phyloP scores from a whole-genome alignment of 371 early-diverging fungal genomes.

The Syncephalastrum contaminatum region DNA sequence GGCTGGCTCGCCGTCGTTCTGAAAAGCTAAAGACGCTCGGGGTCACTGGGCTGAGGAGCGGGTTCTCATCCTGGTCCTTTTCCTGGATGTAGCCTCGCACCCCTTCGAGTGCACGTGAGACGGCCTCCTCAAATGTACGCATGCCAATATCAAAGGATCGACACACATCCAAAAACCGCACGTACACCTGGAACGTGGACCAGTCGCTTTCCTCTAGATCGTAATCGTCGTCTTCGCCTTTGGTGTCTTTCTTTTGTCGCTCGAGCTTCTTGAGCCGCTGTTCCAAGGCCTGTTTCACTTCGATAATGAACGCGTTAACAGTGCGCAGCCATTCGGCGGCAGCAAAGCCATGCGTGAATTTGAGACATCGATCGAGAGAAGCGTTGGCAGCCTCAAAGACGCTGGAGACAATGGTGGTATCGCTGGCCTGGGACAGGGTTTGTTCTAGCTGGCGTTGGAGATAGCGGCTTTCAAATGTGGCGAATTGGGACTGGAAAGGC shows the following conservation, averaged over 20 bases:
- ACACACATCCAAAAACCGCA: conserved; percentile 59
- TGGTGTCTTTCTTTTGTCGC: conserved; percentile 1
- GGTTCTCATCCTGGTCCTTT: conserved; percentile 16
- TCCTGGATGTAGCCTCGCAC: conserved; percentile 35
- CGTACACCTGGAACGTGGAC: conserved; percentile 58
- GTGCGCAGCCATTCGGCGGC: conserved; percentile 51
- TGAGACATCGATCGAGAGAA: conserved; percentile 52
- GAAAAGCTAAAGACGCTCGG: conserved; percentile 12
- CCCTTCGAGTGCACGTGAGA: conserved; percentile 33
- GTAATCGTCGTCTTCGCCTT: conserved; percentile 26
- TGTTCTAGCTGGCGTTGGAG: conserved; percentile 27
- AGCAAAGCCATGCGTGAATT: conserved; percentile 66
- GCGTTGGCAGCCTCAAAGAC: conserved; percentile 46
- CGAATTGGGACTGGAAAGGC: conserved; percentile 62
- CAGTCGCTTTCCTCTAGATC: conserved; percentile 34
- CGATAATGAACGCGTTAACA: conserved; percentile 50
- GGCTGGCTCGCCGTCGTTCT: conserved; percentile 11
- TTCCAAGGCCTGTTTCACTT: conserved; percentile 23
- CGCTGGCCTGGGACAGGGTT: conserved; percentile 25
- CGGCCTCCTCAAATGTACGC: conserved; percentile 37
- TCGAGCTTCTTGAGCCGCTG: not conserved
- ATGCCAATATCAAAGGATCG: conserved; percentile 38
- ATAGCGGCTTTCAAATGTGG: conserved; percentile 48
- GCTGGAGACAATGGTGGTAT: not conserved
- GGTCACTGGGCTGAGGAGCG: conserved; percentile 15